Base-by-base conservation (phyloP, 495 filamentous ascomycete genomes). In the Oidiodendron maius region DNA sequence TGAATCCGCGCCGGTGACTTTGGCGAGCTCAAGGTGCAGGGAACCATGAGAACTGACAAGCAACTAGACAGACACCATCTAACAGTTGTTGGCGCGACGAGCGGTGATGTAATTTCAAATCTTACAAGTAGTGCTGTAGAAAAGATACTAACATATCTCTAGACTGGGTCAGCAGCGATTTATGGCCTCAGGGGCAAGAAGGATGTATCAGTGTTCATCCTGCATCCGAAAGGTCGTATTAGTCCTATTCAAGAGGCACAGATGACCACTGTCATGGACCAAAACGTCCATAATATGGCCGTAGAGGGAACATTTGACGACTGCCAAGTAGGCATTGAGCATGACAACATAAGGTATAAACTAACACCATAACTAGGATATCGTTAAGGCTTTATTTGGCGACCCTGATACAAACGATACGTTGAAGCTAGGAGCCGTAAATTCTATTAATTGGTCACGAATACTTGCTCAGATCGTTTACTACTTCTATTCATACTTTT, bases 161-260 rank as follows among this genome's bases (percentile, higher is more conserved):
- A 30, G 26, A 96, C 93, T 42, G 93, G 93, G 0, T 91, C 86
- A 3, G 93, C 93, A 2, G 93, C 93, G 15, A 96, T 98, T 52
- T 96, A 96, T 61, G 93, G 93, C n/a, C 75, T 98, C 5, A 71
- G 90, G n/a, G 88, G 89, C 21, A 97, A 97, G 78, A 91, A 91
- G 66, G 93, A 98, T 74, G 83, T 96, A 5, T 88, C 86, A 0
- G 81, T 96, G 6, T 87, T 89, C 66, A 96, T 98, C 57, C 69
- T 95, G 45, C 81, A 87, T 64, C 93, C 93, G 4, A 84, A 87
- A 52, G 91, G 87, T 25, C 78, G 82, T 42, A 80, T 95, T 36
- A 86, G 79, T 57, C 84, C 89, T 2, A 83, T 96, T 47, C 93
- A 96, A 62, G 87, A 96, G 65, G 84, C 82, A 3, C 93, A 97